These are phyloP conservation scores for Eucalyptus viminalis DNA, from an alignment of 345 rosid species.

Conservation along the genomic window DNA sequence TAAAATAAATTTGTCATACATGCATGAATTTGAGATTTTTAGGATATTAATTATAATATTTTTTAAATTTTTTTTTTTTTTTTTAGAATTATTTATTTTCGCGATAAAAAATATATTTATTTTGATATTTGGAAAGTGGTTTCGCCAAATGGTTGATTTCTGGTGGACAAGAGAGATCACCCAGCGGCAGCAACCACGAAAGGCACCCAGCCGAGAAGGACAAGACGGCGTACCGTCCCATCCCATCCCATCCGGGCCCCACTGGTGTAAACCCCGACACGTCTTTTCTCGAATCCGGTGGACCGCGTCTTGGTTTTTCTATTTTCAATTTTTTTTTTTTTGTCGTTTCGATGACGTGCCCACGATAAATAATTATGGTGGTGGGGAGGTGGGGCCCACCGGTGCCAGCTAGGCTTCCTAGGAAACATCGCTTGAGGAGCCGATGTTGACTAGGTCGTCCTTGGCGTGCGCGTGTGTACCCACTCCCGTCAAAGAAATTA, in stretches of 20 bases:
- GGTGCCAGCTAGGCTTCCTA: background rate
- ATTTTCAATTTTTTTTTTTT: fast-evolving
- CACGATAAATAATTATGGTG: background rate
- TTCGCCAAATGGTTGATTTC: background rate
- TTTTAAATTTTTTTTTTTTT: too few species aligned
- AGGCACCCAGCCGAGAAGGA: background rate
- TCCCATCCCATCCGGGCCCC: background rate
- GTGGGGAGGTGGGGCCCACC: background rate
- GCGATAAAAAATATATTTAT: background rate
- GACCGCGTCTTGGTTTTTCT: background rate
- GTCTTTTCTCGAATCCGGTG: background rate
- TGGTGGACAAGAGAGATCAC: background rate
- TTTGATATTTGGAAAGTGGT: background rate
- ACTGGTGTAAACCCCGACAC: background rate
- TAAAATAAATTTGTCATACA: too few species aligned
- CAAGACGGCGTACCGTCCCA: background rate
- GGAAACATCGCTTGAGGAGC: background rate
- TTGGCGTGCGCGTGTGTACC: background rate
- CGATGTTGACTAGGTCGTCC: background rate
- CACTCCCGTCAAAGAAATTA: background rate
- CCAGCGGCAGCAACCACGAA: background rate
- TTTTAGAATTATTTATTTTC: too few species aligned
- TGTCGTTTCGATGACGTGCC: background rate
- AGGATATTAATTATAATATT: too few species aligned
- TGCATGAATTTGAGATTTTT: too few species aligned